Evolutionary conservation across 1,284 basidiomycete genomes (phyloP), one percentile per base, ranked within the genome.

Genomic region (Anthracocystis panici-leucophaei): DNA sequence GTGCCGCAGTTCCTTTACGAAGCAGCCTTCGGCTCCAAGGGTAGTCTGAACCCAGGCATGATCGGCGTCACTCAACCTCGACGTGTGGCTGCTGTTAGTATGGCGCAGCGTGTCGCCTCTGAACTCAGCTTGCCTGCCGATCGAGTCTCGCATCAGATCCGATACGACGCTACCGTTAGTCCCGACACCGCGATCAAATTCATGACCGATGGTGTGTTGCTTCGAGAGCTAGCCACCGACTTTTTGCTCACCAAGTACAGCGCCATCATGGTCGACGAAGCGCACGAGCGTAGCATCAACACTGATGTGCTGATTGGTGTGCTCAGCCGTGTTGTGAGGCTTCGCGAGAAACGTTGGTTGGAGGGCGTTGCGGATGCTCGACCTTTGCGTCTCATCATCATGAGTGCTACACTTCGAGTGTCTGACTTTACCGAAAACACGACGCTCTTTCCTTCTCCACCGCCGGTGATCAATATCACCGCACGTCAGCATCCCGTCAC

Each of bases 161-260:
- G 97, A 64, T 99, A 99, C 85, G 96, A 97, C 72, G 93, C 93
- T 0, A 97, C 94, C 0, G 92, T 94, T 0, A 93, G 93, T 3
- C 88, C 93, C 0, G 89, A 91, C 25, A 99, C 97, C 0, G 91
- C 91, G 8, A 94, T 99, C 88, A 98, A 99, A 86, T 99, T 99
- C 88, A 99, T 99, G 96, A 99, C 97, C 2, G 97, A 99, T 82
- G 97, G 97, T 88, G 94, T 99, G 16, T 87, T 99, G 25, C 88
- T 99, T 12, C 91, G 97, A 63, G 97, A 99, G 86, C 88, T 99
- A 23, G 92, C 94, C 0, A 90, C 90, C 16, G 96, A 99, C 84
- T 96, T 99, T 83, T 86, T 97, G 33, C 88, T 99, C 18, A 90
- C 88, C 57, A 93, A 92, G 84, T 99, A 99, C 86, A 95, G 93